Base-by-base conservation (phyloP, 306 rosid genomes). In the Begonia peltatifolia region DNA sequence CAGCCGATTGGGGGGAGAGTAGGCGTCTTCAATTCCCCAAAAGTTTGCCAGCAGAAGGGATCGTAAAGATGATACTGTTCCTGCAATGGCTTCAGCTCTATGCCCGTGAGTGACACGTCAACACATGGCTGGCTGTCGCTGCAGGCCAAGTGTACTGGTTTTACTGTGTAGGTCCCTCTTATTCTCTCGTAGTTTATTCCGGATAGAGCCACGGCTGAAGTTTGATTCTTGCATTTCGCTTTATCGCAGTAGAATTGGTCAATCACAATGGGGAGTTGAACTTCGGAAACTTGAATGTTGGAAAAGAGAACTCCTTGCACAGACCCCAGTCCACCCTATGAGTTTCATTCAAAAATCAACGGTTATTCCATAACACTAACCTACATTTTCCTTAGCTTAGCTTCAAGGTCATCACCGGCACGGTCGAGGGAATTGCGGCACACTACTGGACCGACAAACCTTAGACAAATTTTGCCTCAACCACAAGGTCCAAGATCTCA, bases 181-280 rank as follows among this genome's bases (percentile, higher is more conserved):
- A 92, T 83, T 66, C 81, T 68, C 73, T 86, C 96, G n/a, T 92
- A 92, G 70, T 73, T 86, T 60, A 92, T 87, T 58, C 96, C 99
- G 14, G 85, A 79, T 1, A 92, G 73, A 23, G 94, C 78, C 59
- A 92, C 96, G 0, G 99, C 95, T 15, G 88, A 61, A 51, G 92
- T 66, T 54, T 83, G 88, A 71, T 90, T 90, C 57, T 14, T 54
- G 81, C 99, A 90, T 20, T 11, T 61, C 47, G 79, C 69, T 77
- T 80, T 90, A 52, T 90, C 99, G 52, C 99, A 90, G 65, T 90
- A 90, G 69, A 78, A 90, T 71, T 90, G 99, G 62, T 90, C 99
- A 3, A 90, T 90, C 63, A 90, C 84, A 16, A 90, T 86, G 23
- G 99, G 99, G 46, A 86, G 70, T 65, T 86, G 79, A 63, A 90